phyloP scores from a whole-genome alignment of 129 eudicot species.

The Pulicaria dysenterica region DNA sequence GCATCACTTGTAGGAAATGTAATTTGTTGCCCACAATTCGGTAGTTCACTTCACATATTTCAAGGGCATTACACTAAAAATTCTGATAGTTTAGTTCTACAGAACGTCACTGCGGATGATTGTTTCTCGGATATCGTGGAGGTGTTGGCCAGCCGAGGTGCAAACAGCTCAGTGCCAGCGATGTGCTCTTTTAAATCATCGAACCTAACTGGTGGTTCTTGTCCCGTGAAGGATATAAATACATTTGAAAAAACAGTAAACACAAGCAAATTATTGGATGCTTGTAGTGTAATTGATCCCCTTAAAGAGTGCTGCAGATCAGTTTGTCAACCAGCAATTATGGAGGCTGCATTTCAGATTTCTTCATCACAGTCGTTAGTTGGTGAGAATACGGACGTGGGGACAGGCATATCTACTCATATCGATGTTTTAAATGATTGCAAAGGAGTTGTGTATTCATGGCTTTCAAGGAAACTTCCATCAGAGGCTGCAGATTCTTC shows the following conservation, averaged over 20 bases:
- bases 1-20: slow-evolving; percentile 79
- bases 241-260: slow-evolving; percentile 71
- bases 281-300: slow-evolving; percentile 85
- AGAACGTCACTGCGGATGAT: slow-evolving; percentile 65
- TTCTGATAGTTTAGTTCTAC: slow-evolving; percentile 65
- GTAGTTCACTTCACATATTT: slow-evolving; percentile 75
- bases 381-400: slow-evolving; percentile 42
- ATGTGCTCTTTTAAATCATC: slow-evolving; percentile 70
- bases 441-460: slow-evolving; percentile 74
- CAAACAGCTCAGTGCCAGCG: slow-evolving; percentile 66
- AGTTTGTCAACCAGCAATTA: slow-evolving; percentile 76
- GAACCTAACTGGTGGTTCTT: slow-evolving; percentile 80
- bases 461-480: slow-evolving; percentile 82
- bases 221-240: slow-evolving; percentile 78
- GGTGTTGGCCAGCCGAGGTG: slow-evolving; percentile 87
- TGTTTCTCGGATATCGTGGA: slow-evolving; percentile 80
- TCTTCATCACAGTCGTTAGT: slow-evolving; percentile 40
- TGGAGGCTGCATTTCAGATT: slow-evolving; percentile 81
- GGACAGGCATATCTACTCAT: slow-evolving; percentile 44
- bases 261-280: slow-evolving; percentile 73
- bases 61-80: slow-evolving; percentile 67
- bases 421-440: slow-evolving; percentile 71
- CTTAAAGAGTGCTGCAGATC: slow-evolving; percentile 93
- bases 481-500: slow-evolving; percentile 68
- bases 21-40: slow-evolving; percentile 88